Conservation (phyloP, 441 rosid genomes). For the Eugenia klotzschiana region DNA sequence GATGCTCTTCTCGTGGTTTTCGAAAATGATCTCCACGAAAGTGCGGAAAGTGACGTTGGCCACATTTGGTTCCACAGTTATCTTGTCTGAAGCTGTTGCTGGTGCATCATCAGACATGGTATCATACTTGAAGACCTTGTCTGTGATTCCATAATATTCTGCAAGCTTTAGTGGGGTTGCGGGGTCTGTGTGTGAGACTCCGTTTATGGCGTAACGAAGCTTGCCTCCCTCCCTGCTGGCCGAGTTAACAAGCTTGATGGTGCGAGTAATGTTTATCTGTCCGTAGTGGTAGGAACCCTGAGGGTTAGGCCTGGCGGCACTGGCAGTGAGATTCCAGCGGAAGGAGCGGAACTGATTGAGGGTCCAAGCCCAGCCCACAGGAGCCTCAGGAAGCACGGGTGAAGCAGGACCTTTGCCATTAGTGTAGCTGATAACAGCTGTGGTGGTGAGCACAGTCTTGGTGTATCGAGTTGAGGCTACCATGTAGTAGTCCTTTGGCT, state of each 20-base stretch:
- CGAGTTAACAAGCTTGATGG: not conserved
- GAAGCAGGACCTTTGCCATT: constrained; percentile 1
- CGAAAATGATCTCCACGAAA: not conserved
- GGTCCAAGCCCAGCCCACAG: constrained; percentile 1
- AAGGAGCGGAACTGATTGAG: constrained; percentile 1
- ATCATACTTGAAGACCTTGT: not conserved
- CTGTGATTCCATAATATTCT: not conserved
- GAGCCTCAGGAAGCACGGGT: not conserved
- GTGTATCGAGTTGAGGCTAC: not conserved
- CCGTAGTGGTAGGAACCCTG: not conserved
- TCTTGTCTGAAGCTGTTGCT: not conserved
- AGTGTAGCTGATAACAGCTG: constrained; percentile 1
- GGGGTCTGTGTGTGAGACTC: not conserved
- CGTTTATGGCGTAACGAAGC: not conserved
- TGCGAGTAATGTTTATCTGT: not conserved
- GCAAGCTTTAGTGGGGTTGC: not conserved
- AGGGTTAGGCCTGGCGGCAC: not conserved
- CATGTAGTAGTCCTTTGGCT: constrained; percentile 1
- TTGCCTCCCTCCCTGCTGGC: not conserved
- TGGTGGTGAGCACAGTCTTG: not conserved
- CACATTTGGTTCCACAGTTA: not conserved
- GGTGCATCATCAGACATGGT: not conserved
- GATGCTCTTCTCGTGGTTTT: not conserved
- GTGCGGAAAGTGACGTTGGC: not conserved
- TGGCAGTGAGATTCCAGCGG: not conserved